Percentiles rank a stretch among this genome's conserved stretches.
phyloP scores from a whole-genome alignment of 2,329 filamentous ascomycete species.

The Ascosphaera apis region DNA sequence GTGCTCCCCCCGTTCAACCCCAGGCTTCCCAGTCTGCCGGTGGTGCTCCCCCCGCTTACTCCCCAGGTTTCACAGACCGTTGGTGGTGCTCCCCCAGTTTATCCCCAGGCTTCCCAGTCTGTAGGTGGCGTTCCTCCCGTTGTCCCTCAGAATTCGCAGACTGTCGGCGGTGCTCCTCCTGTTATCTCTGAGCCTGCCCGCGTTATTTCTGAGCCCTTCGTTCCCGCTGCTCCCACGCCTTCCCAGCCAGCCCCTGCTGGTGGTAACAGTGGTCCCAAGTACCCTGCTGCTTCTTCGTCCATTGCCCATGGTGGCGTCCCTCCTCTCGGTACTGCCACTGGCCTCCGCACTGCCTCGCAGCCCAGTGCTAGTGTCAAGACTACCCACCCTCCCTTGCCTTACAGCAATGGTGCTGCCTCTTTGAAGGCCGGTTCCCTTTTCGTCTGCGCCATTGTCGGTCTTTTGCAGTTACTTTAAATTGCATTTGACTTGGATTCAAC shows the following conservation, averaged over 20 bases:
- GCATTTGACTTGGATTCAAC: too few species aligned
- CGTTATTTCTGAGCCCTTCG: not conserved
- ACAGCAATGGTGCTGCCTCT: not conserved
- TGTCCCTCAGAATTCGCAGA: too few species aligned
- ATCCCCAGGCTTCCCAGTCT: too few species aligned
- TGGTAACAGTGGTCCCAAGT: not conserved
- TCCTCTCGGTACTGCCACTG: not conserved
- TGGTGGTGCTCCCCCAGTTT: too few species aligned
- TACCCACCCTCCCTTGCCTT: not conserved
- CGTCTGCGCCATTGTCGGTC: not conserved
- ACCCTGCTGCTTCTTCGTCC: not conserved
- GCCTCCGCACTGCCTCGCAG: not conserved
- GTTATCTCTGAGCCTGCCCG: not conserved
- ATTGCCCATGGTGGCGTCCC: not conserved
- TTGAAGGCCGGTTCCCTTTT: not conserved
- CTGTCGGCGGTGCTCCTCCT: too few species aligned
- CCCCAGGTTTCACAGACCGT: too few species aligned
- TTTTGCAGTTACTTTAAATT: not conserved
- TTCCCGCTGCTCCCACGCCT: not conserved
- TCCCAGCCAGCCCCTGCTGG: too few species aligned
- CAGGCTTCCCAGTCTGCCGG: too few species aligned
- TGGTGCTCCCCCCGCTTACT: too few species aligned
- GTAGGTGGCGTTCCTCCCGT: not conserved
- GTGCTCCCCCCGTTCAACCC: not conserved
- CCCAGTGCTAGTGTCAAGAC: not conserved